Conservation (phyloP, 78 protist genomes). For the Dictyostelium firmibasis region DNA sequence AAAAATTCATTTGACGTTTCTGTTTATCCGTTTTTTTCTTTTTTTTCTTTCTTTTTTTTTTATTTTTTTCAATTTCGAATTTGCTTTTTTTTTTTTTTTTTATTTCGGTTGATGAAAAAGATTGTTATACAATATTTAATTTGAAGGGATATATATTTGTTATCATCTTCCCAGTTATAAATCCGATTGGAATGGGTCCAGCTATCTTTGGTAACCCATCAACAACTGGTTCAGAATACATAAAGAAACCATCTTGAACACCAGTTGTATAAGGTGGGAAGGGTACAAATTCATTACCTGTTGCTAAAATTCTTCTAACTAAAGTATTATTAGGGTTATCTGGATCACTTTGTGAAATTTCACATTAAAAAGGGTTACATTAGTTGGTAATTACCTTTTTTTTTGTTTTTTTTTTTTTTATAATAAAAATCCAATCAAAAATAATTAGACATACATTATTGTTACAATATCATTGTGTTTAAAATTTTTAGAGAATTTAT, state of each 20-base stretch:
- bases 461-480: background rate
- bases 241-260: background rate
- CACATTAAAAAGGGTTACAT: background rate
- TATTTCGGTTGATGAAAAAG: background rate
- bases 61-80: background rate
- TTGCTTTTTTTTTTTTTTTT: background rate
- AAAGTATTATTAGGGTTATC: background rate
- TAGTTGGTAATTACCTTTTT: background rate
- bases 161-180: background rate
- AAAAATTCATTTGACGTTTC: background rate
- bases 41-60: background rate
- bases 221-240: background rate
- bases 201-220: background rate
- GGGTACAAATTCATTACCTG: background rate
- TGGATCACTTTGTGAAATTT: background rate
- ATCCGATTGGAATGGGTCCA: background rate
- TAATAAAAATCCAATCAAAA: background rate
- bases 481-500: background rate
- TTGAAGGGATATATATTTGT: background rate
- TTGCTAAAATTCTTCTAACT: background rate
- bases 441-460: background rate
- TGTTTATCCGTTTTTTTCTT: background rate
- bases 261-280: background rate
- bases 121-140: background rate
- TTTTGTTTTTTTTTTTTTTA: background rate